phyloP scores from a whole-genome alignment of 495 filamentous ascomycete genomes.

The Cryomyces minteri region DNA sequence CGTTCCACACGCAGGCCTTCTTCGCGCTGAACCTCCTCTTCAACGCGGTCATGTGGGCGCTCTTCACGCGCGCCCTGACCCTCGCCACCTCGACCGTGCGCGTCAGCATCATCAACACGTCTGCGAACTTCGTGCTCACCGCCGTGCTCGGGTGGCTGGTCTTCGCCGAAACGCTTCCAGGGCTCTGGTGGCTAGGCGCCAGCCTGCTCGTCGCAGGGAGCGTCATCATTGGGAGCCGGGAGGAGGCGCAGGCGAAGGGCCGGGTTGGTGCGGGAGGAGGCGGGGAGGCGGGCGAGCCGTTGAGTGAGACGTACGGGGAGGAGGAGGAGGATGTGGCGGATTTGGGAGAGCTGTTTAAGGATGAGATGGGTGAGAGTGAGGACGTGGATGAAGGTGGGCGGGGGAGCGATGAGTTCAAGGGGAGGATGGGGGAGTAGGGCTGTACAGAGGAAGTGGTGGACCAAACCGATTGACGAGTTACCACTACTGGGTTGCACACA shows the following conservation, averaged over 20 bases:
- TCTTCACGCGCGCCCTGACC: slow-evolving; percentile 72
- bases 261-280: no score
- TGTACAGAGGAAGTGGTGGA: no score
- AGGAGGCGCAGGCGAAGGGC: slow-evolving; percentile 29
- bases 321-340: no score
- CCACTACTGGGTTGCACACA: no score
- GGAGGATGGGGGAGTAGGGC: no score
- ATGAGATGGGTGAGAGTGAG: no score
- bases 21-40: slow-evolving; percentile 78
- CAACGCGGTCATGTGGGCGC: slow-evolving; percentile 89
- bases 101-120: slow-evolving; percentile 85
- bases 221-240: slow-evolving; percentile 73
- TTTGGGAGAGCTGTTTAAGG: no score
- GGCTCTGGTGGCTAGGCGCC: slow-evolving; percentile 80
- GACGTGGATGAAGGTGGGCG: no score
- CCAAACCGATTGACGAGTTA: no score
- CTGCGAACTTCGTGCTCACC: slow-evolving; percentile 79
- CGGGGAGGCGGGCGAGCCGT: no score
- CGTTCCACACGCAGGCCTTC: slow-evolving; percentile 39
- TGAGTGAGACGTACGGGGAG: no score
- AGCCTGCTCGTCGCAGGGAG: slow-evolving; percentile 72
- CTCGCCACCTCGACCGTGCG: slow-evolving; percentile 70
- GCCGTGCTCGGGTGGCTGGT: slow-evolving; percentile 64
- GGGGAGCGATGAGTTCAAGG: no score
- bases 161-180: slow-evolving; percentile 52